Conservation (phyloP, 2,329 filamentous ascomycete genomes). For the Aspergillus sp. region DNA sequence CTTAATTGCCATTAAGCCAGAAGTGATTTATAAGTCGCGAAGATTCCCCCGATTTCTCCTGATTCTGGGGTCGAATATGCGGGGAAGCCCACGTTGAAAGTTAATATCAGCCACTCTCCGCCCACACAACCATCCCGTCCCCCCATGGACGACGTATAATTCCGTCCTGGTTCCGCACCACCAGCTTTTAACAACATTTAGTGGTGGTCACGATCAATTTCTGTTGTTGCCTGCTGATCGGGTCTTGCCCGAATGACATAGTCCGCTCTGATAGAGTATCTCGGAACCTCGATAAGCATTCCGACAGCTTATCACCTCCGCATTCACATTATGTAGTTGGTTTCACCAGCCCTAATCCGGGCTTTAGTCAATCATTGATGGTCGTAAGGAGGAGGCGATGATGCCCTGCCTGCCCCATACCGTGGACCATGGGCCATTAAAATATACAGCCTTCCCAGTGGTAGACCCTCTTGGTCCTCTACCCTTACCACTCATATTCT, state of each 20-base stretch:
- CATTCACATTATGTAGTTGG: background rate
- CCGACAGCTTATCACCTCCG: background rate
- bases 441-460: background rate
- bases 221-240: background rate
- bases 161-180: background rate
- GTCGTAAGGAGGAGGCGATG: background rate
- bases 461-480: background rate
- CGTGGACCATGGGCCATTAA: background rate
- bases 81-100: background rate
- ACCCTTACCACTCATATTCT: background rate
- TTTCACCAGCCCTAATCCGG: background rate
- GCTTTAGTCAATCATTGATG: background rate
- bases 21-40: background rate
- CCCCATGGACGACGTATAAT: background rate
- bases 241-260: background rate
- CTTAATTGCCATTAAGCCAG: background rate
- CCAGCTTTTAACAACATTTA: background rate
- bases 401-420: background rate
- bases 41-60: background rate
- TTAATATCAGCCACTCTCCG: background rate
- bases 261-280: background rate
- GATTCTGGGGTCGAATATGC: background rate
- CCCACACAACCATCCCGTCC: background rate
- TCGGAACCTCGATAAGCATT: conserved; percentile 1
- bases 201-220: background rate